phyloP scores from a whole-genome alignment of 2,329 filamentous ascomycete genomes.

The Aspergillus eucalypticola region DNA sequence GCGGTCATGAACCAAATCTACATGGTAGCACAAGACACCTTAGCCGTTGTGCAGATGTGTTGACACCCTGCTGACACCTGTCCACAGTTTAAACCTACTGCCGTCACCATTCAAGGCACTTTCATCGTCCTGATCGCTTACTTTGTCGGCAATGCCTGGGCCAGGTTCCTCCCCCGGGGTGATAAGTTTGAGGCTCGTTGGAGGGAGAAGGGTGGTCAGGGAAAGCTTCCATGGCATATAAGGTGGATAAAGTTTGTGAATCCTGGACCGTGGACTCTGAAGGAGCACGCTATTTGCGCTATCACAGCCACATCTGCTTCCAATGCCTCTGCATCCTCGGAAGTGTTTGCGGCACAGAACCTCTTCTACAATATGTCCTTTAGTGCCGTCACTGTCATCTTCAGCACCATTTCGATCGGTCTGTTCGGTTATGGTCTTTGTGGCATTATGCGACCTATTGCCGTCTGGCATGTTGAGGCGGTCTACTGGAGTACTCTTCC shows the following conservation, averaged over 20 bases:
- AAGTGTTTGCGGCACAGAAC: conserved; percentile 9
- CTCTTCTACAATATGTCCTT: conserved; percentile 47
- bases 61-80: conserved; percentile 6
- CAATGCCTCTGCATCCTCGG: conserved; percentile 45
- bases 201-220: conserved; percentile 1
- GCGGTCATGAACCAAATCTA: conserved; percentile 60
- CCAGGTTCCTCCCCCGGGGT: conserved; percentile 53
- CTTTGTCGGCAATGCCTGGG: conserved; percentile 55
- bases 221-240: conserved; percentile 32
- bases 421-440: conserved; percentile 58
- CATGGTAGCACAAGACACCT: conserved; percentile 36
- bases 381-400: conserved; percentile 47
- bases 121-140: conserved; percentile 61
- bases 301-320: conserved; percentile 58
- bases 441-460: conserved; percentile 56
- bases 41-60: neutral
- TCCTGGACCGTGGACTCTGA: conserved; percentile 54
- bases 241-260: conserved; percentile 51
- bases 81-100: conserved; percentile 1
- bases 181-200: conserved; percentile 45
- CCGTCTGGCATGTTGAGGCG: conserved; percentile 58
- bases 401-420: conserved; percentile 56
- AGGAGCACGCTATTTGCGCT: conserved; percentile 57
- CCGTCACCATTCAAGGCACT: conserved; percentile 39
- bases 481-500: conserved; percentile 56